phyloP scores from a whole-genome alignment of 2,329 filamentous ascomycete genomes.

The Diplodia seriata region DNA sequence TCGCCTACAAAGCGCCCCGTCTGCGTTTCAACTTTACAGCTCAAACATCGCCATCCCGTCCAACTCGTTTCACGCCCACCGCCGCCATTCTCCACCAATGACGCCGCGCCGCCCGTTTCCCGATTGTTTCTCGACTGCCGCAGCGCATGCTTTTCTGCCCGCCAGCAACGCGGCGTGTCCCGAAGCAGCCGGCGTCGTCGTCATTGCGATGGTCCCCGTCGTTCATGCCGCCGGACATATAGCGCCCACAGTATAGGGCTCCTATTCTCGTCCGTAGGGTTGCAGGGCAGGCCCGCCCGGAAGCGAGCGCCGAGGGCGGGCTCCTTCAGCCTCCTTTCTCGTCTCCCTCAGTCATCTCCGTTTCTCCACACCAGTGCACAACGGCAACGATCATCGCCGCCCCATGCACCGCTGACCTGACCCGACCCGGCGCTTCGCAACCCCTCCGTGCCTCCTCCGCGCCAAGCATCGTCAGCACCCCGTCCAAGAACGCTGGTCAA shows the following conservation, averaged over 20 bases:
- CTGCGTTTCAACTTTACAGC: conserved; percentile 26
- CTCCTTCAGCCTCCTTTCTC: conserved; percentile 29
- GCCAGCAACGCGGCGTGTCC: not conserved
- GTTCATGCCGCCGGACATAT: conserved; percentile 12
- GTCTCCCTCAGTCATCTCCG: conserved; percentile 22
- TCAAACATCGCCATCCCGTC: conserved; percentile 17
- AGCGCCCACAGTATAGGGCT: conserved; percentile 7
- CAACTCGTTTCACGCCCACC: conserved; percentile 22
- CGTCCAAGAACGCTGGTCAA: conserved; percentile 4
- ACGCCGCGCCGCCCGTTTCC: not conserved
- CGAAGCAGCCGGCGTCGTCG: not conserved
- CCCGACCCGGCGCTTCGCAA: not conserved
- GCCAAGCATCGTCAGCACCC: not conserved
- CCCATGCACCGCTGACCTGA: conserved; percentile 4
- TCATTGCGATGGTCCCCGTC: not conserved
- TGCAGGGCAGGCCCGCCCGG: not conserved
- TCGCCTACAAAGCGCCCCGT: conserved; percentile 23
- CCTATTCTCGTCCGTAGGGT: conserved; percentile 9
- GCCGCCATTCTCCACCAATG: conserved; percentile 25
- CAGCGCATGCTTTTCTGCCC: not conserved
- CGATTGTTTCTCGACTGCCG: not conserved
- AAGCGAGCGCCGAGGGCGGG: not conserved
- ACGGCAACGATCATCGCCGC: conserved; percentile 16
- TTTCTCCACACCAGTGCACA: conserved; percentile 16
- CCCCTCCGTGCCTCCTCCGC: not conserved